Base-by-base conservation (phyloP, 305 asterid genomes). In the Salvia sclarea region DNA sequence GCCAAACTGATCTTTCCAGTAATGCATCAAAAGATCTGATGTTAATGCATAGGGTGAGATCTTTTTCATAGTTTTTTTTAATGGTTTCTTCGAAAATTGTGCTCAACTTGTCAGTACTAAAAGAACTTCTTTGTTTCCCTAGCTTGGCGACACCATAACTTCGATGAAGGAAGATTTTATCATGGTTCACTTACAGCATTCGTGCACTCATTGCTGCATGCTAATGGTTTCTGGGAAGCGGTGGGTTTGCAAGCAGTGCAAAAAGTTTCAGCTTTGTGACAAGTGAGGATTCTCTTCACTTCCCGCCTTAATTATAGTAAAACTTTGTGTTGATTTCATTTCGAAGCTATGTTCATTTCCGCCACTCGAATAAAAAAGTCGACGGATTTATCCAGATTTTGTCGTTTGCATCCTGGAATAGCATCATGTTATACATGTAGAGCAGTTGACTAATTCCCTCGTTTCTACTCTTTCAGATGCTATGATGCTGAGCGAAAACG, bases 111-210 rank as follows among this genome's bases (percentile, higher is more conserved):
- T 5, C 7, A 25, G n/a, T 63, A 65, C 66, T 72, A 33, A 56
- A 35, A 52, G 37, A 57, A 31, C 43, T 49, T 75, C 18, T 57
- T 43, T 79, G 40, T 82, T 67, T 56, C 70, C 75, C 82, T 82
- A 94, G 99, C 99, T 94, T 76, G 98, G 99, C 30, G 99, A 91
- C 80, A 89, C 99, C 61, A 94, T 94, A 73, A 81, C 82, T 57
- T 92, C 96, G 0, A 91, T 94, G 99, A 94, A 91, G 86, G 99
- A 94, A 83, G 99, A 94, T 75, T 94, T 94, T 70, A 94, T 94
- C 84, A 94, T 94, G 99, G 98, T 94, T 73, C 98, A 94, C 88
- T 82, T 94, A 68, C 99, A 94, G 78, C 84, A 85, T 70, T 78
- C 98, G 14, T 94, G 99, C 76, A 76, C 84, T 24, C 99, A 94